phyloP scores from a whole-genome alignment of 2,329 filamentous ascomycete genomes.

The Alternaria rosae region DNA sequence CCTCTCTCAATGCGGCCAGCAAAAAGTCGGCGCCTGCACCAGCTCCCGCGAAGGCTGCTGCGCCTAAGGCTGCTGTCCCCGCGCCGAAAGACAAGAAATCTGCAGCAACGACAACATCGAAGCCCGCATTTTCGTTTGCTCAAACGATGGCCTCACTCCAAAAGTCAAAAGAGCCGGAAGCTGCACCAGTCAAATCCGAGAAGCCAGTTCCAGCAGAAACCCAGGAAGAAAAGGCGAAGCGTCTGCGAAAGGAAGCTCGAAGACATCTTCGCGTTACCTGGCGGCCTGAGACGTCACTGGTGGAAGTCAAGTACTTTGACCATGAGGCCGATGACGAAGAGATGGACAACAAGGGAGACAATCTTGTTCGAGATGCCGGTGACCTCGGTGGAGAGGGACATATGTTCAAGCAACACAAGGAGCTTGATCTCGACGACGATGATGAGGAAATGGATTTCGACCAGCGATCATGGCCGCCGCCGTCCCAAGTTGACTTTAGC shows the following conservation, averaged over 20 bases:
- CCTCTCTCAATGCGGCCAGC: conserved; percentile 54
- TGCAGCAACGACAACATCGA: conserved; percentile 28
- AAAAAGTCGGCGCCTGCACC: conserved; percentile 51
- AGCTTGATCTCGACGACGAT: conserved; percentile 69
- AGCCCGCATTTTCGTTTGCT: conserved; percentile 49
- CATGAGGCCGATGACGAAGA: conserved; percentile 76
- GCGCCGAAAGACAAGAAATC: conserved; percentile 42
- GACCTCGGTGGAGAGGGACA: conserved; percentile 72
- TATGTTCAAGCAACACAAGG: conserved; percentile 65
- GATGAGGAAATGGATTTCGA: conserved; percentile 62
- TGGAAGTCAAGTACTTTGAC: conserved; percentile 72
- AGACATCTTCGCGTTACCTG: conserved; percentile 75
- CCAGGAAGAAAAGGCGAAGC: conserved; percentile 69
- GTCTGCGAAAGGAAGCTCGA: conserved; percentile 75
- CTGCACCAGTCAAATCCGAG: conserved; percentile 58
- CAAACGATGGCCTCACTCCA: conserved; percentile 53
- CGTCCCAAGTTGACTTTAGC: conserved; percentile 54
- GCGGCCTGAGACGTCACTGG: conserved; percentile 71
- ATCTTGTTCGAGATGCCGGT: conserved; percentile 74
- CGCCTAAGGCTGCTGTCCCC: conserved; percentile 34
- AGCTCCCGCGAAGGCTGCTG: conserved; percentile 30
- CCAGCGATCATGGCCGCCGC: conserved; percentile 42
- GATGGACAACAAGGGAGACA: conserved; percentile 64
- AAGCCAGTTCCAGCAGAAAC: conserved; percentile 67
- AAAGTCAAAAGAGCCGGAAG: conserved; percentile 63